phyloP scores from a whole-genome alignment of 2,329 filamentous ascomycete species.

The Fusarium redolens region DNA sequence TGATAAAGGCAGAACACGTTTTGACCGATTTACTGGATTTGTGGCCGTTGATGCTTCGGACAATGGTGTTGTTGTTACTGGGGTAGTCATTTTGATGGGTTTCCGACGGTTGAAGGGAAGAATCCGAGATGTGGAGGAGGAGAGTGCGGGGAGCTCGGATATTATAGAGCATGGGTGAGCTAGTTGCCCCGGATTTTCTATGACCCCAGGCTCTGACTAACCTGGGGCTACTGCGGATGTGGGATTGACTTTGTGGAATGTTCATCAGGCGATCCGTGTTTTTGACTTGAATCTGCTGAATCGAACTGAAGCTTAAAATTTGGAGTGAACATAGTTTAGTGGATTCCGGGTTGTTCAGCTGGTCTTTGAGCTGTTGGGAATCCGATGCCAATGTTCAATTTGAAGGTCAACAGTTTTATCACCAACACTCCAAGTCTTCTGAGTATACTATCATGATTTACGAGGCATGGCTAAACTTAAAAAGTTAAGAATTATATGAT shows the following conservation, averaged over 20 bases:
- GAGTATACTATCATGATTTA: too few relatives aligned
- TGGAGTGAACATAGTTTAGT: fast-evolving
- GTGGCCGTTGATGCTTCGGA: slow-evolving; percentile 28
- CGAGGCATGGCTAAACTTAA: too few relatives aligned
- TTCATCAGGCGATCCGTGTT: background rate
- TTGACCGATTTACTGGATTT: slow-evolving; percentile 1
- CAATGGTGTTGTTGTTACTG: slow-evolving; percentile 23
- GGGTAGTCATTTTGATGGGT: slow-evolving; percentile 21
- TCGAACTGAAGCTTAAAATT: background rate
- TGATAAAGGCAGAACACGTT: slow-evolving; percentile 16
- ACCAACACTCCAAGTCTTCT: fast-evolving
- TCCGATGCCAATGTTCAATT: fast-evolving
- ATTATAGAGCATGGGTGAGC: background rate
- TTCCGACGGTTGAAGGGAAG: slow-evolving; percentile 21
- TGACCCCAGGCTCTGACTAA: background rate
- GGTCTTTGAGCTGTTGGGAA: too few relatives aligned
- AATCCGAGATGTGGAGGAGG: slow-evolving; percentile 3
- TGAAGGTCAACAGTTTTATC: fast-evolving
- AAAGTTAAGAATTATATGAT: fast-evolving
- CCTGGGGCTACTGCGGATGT: background rate
- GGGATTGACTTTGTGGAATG: background rate
- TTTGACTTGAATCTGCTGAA: background rate
- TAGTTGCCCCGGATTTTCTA: background rate
- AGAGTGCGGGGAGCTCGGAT: slow-evolving; percentile 8
- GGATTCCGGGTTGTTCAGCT: fast-evolving